These are phyloP conservation scores for Cornus suecica DNA, from an alignment of 148 eudicot genomes.

Conservation along the genomic window DNA sequence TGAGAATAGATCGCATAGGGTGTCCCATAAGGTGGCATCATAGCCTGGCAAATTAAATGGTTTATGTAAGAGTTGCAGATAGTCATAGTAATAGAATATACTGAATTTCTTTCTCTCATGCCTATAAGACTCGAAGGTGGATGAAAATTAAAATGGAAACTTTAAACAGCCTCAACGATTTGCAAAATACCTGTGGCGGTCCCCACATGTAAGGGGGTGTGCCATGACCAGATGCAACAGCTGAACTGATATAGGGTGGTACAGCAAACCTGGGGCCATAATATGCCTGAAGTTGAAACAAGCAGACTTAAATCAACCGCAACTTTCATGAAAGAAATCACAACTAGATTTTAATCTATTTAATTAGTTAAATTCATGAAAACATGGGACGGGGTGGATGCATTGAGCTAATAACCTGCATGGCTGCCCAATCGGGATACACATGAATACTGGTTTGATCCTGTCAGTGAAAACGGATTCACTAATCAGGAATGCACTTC, in stretches of 20 bases:
- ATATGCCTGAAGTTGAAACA: slow-evolving; percentile 57
- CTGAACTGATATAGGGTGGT: slow-evolving; percentile 72
- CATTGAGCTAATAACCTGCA: slow-evolving; percentile 61
- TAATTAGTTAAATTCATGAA: neutral
- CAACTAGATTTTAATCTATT: neutral
- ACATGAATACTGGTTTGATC: slow-evolving; percentile 66
- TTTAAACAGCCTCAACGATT: neutral
- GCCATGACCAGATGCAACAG: slow-evolving; percentile 72
- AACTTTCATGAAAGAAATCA: neutral
- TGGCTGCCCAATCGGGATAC: slow-evolving; percentile 94
- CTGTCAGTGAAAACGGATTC: slow-evolving; percentile 35
- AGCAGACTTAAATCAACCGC: neutral
- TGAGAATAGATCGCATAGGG: slow-evolving; percentile 89
- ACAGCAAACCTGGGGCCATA: slow-evolving; percentile 86
- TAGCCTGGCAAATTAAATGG: slow-evolving; percentile 44
- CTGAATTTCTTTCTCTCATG: neutral
- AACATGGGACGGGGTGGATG: neutral
- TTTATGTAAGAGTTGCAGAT: neutral
- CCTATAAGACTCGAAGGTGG: neutral
- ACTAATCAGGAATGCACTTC: slow-evolving; percentile 9
- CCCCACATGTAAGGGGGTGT: slow-evolving; percentile 95
- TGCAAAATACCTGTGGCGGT: slow-evolving; percentile 67
- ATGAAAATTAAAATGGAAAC: neutral
- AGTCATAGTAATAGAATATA: neutral
- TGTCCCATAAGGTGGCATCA: slow-evolving; percentile 91